phyloP scores from a whole-genome alignment of 164 flowering plant species.

The Annona cherimola region DNA sequence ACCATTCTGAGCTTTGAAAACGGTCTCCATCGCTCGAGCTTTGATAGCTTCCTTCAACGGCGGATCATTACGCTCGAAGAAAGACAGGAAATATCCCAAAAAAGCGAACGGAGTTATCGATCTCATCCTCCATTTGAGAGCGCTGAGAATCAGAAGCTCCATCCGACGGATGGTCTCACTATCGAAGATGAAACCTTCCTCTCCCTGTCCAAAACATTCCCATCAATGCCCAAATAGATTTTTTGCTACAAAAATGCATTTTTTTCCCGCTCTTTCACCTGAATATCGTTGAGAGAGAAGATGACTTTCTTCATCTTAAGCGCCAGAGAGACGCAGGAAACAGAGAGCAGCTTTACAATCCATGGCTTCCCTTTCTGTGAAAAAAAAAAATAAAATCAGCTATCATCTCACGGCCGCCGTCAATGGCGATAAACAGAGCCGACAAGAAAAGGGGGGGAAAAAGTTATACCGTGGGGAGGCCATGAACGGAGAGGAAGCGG shows the following conservation, averaged over 20 bases:
- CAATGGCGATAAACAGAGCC: conserved; percentile 1
- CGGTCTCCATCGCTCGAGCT: conserved; percentile 43
- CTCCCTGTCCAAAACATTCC: conserved; percentile 22
- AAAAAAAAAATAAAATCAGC: conserved; percentile 9
- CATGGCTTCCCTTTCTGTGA: conserved; percentile 56
- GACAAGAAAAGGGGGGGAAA: background rate
- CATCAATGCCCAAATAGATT: background rate
- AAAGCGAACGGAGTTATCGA: conserved; percentile 71
- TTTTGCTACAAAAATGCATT: background rate
- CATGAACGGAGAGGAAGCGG: conserved; percentile 49
- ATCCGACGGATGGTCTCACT: conserved; percentile 38
- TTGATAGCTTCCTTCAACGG: conserved; percentile 32
- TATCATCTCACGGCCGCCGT: background rate
- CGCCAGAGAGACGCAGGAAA: conserved; percentile 54
- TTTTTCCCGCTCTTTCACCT: conserved; percentile 27
- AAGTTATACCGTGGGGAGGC: conserved; percentile 33
- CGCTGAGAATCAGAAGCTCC: conserved; percentile 54
- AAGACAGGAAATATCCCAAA: conserved; percentile 40
- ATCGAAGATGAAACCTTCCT: conserved; percentile 49
- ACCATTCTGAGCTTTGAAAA: conserved; percentile 55
- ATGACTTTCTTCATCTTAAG: conserved; percentile 52
- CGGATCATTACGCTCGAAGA: conserved; percentile 38
- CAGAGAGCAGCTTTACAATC: conserved; percentile 42
- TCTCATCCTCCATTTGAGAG: conserved; percentile 72
- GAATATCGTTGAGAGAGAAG: conserved; percentile 34